Evolutionary conservation across 75 land plant genomes (phyloP).

Genomic region (Gnetum montanum): DNA sequence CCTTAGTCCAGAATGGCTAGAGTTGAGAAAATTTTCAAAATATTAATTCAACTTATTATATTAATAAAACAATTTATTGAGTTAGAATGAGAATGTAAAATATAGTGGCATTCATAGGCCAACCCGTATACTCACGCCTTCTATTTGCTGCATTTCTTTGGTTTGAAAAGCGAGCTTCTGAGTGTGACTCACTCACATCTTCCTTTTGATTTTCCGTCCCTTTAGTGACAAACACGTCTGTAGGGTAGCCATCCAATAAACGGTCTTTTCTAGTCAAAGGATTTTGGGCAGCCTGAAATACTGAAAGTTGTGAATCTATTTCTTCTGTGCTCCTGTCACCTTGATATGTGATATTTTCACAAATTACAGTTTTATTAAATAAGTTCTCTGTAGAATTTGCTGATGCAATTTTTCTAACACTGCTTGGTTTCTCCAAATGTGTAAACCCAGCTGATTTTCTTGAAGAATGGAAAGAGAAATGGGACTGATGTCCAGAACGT

Average conservation of each 20-base stretch:
- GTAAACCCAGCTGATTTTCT: background rate
- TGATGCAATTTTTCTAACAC: conserved; percentile 21
- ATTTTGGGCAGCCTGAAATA: conserved; percentile 4
- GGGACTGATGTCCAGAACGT: background rate
- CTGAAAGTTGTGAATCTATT: conserved; percentile 19
- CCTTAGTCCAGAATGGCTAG: background rate
- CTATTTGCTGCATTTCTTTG: conserved; percentile 5
- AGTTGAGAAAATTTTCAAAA: background rate
- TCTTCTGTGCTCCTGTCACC: conserved; percentile 48
- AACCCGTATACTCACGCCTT: conserved; percentile 3
- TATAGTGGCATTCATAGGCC: background rate
- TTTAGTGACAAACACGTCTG: conserved; percentile 3
- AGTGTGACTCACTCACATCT: conserved; percentile 11
- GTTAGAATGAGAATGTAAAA: background rate
- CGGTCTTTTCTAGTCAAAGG: conserved; percentile 16
- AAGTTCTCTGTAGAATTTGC: conserved; percentile 1
- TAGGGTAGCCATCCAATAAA: conserved; percentile 8
- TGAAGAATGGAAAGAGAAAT: background rate
- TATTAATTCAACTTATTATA: background rate
- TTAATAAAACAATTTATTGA: background rate
- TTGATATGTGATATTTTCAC: background rate
- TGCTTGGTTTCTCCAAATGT: background rate
- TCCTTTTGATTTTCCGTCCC: conserved; percentile 17
- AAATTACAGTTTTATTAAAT: conserved; percentile 11
- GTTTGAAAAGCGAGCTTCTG: conserved; percentile 5